These are phyloP conservation scores for Ophiosphaerella herpotricha DNA, from an alignment of 2,329 filamentous ascomycete genomes.

Conservation along the genomic window DNA sequence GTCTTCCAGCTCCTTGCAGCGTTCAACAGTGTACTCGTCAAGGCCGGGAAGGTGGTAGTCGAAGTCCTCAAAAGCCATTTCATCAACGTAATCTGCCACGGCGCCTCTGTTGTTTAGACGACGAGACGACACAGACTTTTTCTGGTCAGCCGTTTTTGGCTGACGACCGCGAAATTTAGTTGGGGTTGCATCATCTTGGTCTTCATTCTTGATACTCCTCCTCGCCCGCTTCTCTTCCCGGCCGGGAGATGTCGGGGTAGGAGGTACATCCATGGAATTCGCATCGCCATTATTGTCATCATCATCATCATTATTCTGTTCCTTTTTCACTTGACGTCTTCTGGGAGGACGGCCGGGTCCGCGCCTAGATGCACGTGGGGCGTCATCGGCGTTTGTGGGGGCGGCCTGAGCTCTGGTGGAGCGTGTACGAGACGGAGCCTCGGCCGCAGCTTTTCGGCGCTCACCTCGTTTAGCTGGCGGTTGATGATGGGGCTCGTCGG, in stretches of 20 bases:
- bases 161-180: constrained; percentile 63
- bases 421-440: constrained; percentile 38
- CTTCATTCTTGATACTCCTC: constrained; percentile 40
- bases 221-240: constrained; percentile 47
- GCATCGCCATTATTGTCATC: constrained; percentile 38
- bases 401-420: constrained; percentile 38
- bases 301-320: constrained; percentile 35
- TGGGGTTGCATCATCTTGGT: constrained; percentile 52
- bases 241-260: constrained; percentile 50
- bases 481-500: constrained; percentile 93
- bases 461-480: constrained; percentile 89
- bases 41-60: constrained; percentile 84
- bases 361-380: constrained; percentile 51
- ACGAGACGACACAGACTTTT: constrained; percentile 79
- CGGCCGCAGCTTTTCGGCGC: constrained; percentile 59
- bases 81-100: constrained; percentile 78
- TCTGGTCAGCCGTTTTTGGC: constrained; percentile 38
- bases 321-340: constrained; percentile 28
- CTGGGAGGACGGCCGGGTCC: constrained; percentile 54
- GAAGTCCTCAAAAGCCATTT: constrained; percentile 87
- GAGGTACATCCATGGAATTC: constrained; percentile 42
- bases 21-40: constrained; percentile 85
- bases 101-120: constrained; percentile 85
- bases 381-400: constrained; percentile 40
- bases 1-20: constrained; percentile 92